Conservation (phyloP, 176 grass and related monocot genomes). For the Zoysia pacifica region DNA sequence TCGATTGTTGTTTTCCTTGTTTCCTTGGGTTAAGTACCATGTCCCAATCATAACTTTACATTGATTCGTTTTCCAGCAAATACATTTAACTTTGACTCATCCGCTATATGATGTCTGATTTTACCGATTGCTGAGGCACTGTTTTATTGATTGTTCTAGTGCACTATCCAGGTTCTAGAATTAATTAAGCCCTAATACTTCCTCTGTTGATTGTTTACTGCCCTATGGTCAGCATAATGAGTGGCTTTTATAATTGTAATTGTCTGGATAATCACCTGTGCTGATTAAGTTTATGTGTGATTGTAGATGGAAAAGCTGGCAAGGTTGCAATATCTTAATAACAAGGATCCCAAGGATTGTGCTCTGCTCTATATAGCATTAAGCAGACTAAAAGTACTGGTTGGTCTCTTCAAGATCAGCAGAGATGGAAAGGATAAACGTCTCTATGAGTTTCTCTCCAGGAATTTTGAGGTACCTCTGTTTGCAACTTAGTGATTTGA, state of each 20-base stretch:
- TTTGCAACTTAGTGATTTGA: slow-evolving; percentile 26
- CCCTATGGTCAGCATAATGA: slow-evolving; percentile 32
- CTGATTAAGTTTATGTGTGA: slow-evolving; percentile 53
- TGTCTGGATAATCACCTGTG: slow-evolving; percentile 48
- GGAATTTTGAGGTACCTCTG: slow-evolving; percentile 81
- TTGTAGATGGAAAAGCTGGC: slow-evolving; percentile 98
- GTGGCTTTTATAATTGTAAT: slow-evolving; percentile 34
- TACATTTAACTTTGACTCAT: slow-evolving; percentile 3
- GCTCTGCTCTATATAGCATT: slow-evolving; percentile 92
- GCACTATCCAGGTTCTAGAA: slow-evolving; percentile 23
- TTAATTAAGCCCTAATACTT: slow-evolving; percentile 15
- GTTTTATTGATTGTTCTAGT: slow-evolving; percentile 33
- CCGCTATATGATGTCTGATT: slow-evolving; percentile 1
- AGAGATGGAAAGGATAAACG: slow-evolving; percentile 89
- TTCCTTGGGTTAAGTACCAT: slow-evolving; percentile 10
- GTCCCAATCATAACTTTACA: slow-evolving; percentile 20
- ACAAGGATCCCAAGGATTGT: slow-evolving; percentile 89
- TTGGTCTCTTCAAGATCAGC: slow-evolving; percentile 92
- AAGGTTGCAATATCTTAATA: slow-evolving; percentile 90
- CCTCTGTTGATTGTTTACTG: slow-evolving; percentile 30
- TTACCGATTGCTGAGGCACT: slow-evolving; percentile 28
- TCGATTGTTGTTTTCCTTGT: not conserved
- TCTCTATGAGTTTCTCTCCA: slow-evolving; percentile 75
- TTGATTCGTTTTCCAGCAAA: not conserved
- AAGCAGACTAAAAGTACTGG: slow-evolving; percentile 85